Conservation (phyloP, 306 rosid genomes). For the Vachellia collinsii region DNA sequence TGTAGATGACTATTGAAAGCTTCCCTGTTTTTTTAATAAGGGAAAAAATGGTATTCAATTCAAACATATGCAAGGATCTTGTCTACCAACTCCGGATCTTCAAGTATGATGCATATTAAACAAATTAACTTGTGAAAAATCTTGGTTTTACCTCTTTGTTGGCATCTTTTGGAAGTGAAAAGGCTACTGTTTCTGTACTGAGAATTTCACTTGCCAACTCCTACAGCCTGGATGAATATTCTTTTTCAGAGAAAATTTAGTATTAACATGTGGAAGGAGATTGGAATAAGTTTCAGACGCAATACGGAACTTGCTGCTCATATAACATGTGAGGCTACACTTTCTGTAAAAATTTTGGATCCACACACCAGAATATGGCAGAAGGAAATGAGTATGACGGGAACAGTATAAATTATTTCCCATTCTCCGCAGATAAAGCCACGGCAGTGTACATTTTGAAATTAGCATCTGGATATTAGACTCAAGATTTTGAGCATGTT, state of each 20-base stretch:
- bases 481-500: neutral
- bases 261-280: neutral
- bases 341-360: neutral
- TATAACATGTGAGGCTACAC: neutral
- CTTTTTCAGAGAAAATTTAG: neutral
- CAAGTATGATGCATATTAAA: neutral
- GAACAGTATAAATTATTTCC: constrained; percentile 27
- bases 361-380: neutral
- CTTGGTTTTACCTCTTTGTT: neutral
- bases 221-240: neutral
- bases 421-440: constrained; percentile 18
- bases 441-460: constrained; percentile 27
- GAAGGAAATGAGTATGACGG: neutral
- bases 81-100: neutral
- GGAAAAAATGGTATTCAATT: neutral
- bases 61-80: neutral
- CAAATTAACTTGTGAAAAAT: neutral
- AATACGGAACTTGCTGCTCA: neutral
- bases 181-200: neutral
- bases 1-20: neutral
- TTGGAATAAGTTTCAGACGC: neutral
- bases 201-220: neutral
- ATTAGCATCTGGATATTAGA: neutral
- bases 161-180: neutral
- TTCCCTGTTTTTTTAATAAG: too few relatives aligned